phyloP scores from a whole-genome alignment of 2,329 filamentous ascomycete species.

The Myriosclerotinia scirpicola region DNA sequence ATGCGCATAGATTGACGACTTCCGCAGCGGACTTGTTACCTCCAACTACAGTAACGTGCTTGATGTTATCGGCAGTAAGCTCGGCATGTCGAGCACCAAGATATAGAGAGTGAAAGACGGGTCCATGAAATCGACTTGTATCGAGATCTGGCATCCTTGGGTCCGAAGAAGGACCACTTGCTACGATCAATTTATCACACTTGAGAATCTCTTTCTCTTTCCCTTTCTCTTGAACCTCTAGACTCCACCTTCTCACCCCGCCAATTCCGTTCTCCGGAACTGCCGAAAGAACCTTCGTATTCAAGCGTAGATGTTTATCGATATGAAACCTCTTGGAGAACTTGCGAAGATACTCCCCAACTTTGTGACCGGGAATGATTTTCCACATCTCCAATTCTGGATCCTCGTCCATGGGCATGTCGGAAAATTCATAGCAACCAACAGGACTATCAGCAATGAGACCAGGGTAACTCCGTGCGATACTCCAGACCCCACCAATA shows the following conservation, averaged over 20 bases:
- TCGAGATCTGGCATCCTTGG: conserved; percentile 27
- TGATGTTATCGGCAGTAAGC: conserved; percentile 22
- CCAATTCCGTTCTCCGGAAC: background rate
- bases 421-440: conserved; percentile 70
- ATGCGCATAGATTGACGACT: conserved; percentile 23
- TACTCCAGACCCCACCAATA: conserved; percentile 68
- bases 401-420: conserved; percentile 54
- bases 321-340: conserved; percentile 27
- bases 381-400: conserved; percentile 20
- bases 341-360: conserved; percentile 29
- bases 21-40: conserved; percentile 30
- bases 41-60: conserved; percentile 28
- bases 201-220: conserved; percentile 5
- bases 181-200: conserved; percentile 26
- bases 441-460: conserved; percentile 71
- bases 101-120: conserved; percentile 26
- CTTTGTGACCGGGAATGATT: conserved; percentile 21
- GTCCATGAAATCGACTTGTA: conserved; percentile 19
- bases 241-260: conserved; percentile 14
- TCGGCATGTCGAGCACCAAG: conserved; percentile 17
- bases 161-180: conserved; percentile 24
- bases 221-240: conserved; percentile 18
- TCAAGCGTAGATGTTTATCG: conserved; percentile 25
- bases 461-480: conserved; percentile 63
- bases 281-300: conserved; percentile 45